Base-by-base conservation (phyloP, 2,329 filamentous ascomycete genomes). In the Plectosphaerella plurivora region DNA sequence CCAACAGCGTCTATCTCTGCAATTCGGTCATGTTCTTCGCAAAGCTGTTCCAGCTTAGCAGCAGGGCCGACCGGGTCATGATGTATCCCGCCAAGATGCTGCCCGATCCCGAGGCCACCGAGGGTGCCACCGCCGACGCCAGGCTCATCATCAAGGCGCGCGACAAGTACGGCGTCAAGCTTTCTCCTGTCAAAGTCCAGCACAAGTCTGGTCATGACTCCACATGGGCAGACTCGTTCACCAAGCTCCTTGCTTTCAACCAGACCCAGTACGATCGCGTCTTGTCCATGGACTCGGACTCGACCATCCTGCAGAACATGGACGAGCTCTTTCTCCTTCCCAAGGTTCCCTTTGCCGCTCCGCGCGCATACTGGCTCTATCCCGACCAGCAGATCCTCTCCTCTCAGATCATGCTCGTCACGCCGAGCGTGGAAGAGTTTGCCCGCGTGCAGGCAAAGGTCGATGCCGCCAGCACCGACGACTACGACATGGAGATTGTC, bases 241-340 rank as follows among this genome's bases (percentile, higher is more conserved):
- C 84, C 28, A 89, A 89, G 63, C 76, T 88, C 41, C 74, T 86
- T 46, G 82, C 83, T 28, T 88, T 87, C 65, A 53, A 84, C 55
- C 80, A 87, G 55, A 81, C 79, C 12, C 74, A 82, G 58, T 88
- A 87, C 51, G 54, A 63, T 12, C 65, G 79, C 1, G 67, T 75
- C 6, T 57, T 69, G 15, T 79, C 83, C 52, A 62, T 73, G 15
- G 71, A 88, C 67, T 84, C 82, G 25, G 84, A 88, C 62, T 73
- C 80, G 25, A 81, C 78, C 2, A 68, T 88, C 10, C 73, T 86
- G 9, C 70, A 82, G 54, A 69, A 74, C 39, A 76, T 88, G 71
- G 86, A 89, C 63, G 84, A 89, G 59, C 76, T 89, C 2, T 89
- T 89, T 69, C 76, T 86, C 44, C 72, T 87, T 8, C 86, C 86